Evolutionary conservation across 495 filamentous ascomycete species (phyloP), one percentile per base, ranked within the genome.

Genomic region (Aspergillus funiculosus): DNA sequence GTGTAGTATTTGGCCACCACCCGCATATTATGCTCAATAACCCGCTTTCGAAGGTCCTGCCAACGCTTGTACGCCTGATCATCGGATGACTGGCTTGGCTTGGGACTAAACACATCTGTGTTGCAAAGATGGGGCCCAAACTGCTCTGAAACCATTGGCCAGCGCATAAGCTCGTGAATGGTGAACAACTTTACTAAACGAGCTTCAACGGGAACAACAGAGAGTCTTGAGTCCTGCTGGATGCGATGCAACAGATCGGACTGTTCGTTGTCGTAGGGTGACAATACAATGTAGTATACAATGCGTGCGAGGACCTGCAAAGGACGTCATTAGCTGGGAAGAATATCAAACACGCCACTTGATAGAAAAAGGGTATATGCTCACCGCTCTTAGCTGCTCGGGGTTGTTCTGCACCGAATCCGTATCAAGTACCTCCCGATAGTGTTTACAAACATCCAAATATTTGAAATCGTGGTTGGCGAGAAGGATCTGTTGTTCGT

Each of bases 1-100:
- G 94, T 97, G 73, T 98, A 98, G 77, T 98, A 98, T 62, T 94
- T 94, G 58, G 94, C 92, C 8, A 98, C 78, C 6, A 97, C 92
- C 29, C 92, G 85, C 31, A 98, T 92, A 57, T 98, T 98, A 69
- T 98, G 92, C 71, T 98, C 92, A 58, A 98, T 98, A 43, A 98
- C 92, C 24, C 92, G 88, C 74, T 94, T 95, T 48, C 92, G 87
- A 49, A 98, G 75, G 58, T 95, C 94, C 62, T 89, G 78, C 88
- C 87, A 97, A 61, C 92, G 76, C 55, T 77, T 76, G 66, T 85
- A 67, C 9, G 89, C 83, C 66, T 94, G 85, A 46, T 81, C 75
- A 48, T 95, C 88, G 11, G 61, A 60, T 7, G 79, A 76, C 54
- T 82, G 75, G 48, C 75, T 75, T 27, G 76, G 59, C 30, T 76